Conservation (phyloP, 164 flowering plant genomes). For the Echeveria elegans region DNA sequence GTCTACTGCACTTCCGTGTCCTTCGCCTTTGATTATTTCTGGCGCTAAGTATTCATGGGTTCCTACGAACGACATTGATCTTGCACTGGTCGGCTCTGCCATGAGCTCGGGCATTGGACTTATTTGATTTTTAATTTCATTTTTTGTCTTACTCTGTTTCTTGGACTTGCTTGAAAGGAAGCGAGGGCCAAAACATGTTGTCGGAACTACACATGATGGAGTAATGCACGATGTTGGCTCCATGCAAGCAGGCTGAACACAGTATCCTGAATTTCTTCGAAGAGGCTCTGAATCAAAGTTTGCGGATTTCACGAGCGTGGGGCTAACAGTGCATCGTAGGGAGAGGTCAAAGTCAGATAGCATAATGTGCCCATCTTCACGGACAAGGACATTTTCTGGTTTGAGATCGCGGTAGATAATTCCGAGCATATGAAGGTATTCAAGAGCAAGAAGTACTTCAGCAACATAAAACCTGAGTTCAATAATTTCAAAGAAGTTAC, state of each 20-base stretch:
- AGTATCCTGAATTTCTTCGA: constrained; percentile 43
- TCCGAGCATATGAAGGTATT: constrained; percentile 92
- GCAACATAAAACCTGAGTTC: constrained; percentile 76
- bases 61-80: constrained; percentile 73
- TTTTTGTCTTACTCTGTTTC: constrained; percentile 55
- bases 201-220: constrained; percentile 64
- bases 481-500: neutral
- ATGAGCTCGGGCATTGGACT: constrained; percentile 66
- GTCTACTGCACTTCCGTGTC: constrained; percentile 70
- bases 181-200: constrained; percentile 66
- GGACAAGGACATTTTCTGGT: constrained; percentile 85
- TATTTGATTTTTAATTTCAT: constrained; percentile 64
- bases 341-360: constrained; percentile 83
- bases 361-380: constrained; percentile 91
- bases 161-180: constrained; percentile 55
- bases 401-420: constrained; percentile 84
- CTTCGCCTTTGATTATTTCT: constrained; percentile 59
- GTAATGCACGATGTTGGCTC: constrained; percentile 53
- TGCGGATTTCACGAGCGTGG: constrained; percentile 68
- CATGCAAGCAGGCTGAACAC: constrained; percentile 73
- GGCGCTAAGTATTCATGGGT: constrained; percentile 72
- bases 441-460: constrained; percentile 73
- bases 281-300: constrained; percentile 31
- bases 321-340: constrained; percentile 73
- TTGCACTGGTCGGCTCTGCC: constrained; percentile 63